Evolutionary conservation across 805 yeast genomes (phyloP).

Genomic region (Candida qinlingensis): DNA sequence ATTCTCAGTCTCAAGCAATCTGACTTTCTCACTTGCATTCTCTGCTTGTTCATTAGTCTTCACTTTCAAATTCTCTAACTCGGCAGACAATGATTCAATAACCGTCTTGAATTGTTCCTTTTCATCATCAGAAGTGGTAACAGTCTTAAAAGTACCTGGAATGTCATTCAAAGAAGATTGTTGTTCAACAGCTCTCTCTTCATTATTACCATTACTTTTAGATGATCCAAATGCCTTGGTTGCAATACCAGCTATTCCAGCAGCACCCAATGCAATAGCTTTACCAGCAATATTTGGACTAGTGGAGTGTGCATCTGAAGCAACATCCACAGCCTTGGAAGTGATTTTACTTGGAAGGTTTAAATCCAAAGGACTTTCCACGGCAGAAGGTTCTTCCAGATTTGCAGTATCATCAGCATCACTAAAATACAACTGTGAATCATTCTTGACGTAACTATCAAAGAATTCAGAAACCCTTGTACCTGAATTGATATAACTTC

Average conservation of each 20-base stretch:
- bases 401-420: neutral
- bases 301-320: neutral
- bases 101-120: slow-evolving; percentile 24
- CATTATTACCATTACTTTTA: neutral
- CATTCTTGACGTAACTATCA: slow-evolving; percentile 22
- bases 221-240: slow-evolving; percentile 4
- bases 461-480: slow-evolving; percentile 25
- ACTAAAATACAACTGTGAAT: slow-evolving; percentile 4
- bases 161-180: neutral
- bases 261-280: neutral
- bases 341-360: neutral
- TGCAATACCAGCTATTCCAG: slow-evolving; percentile 5
- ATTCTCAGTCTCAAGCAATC: slow-evolving; percentile 38
- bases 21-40: slow-evolving; percentile 51
- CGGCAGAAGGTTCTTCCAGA: neutral
- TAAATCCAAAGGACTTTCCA: neutral
- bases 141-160: slow-evolving; percentile 2
- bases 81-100: slow-evolving; percentile 28
- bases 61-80: slow-evolving; percentile 32
- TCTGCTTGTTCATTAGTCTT: slow-evolving; percentile 48
- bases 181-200: neutral
- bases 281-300: neutral
- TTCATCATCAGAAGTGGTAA: neutral
- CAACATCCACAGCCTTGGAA: neutral
- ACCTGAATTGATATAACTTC: slow-evolving; percentile 7